These are phyloP conservation scores for Ballota nigra DNA, from an alignment of 257 asterid species.

Conservation along the genomic window DNA sequence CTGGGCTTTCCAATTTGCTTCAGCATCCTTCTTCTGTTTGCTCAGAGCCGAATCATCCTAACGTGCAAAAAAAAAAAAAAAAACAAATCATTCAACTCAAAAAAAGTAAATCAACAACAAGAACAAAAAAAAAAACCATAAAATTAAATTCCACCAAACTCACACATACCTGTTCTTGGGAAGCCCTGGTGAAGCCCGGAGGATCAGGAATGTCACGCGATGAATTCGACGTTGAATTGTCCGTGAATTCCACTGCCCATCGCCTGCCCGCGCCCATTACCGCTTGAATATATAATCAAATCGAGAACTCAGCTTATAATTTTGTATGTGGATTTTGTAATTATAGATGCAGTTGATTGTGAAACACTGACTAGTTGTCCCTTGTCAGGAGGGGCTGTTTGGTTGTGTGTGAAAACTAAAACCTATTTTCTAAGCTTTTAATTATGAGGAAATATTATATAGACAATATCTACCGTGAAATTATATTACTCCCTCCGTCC, in stretches of 20 bases:
- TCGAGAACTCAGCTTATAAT: not conserved
- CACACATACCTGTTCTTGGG: conserved; percentile 75
- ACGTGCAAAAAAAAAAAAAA: not conserved
- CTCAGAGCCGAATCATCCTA: conserved; percentile 83
- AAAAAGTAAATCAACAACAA: not conserved
- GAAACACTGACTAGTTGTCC: no score
- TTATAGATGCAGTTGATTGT: no score
- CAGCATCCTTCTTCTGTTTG: conserved; percentile 91
- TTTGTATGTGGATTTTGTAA: conserved; percentile 10
- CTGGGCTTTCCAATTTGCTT: conserved; percentile 85
- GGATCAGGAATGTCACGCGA: conserved; percentile 87
- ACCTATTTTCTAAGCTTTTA: not conserved
- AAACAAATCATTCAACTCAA: not conserved
- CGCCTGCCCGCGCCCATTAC: conserved; percentile 75
- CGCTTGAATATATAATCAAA: not conserved
- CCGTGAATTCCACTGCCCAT: conserved; percentile 90
- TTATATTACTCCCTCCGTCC: no score
- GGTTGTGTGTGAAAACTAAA: not conserved
- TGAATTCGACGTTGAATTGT: conserved; percentile 69
- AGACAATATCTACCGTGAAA: no score
- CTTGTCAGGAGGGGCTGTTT: no score
- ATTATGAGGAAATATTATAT: no score
- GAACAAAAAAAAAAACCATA: not conserved
- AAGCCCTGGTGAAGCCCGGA: conserved; percentile 76
- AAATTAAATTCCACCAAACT: not conserved